A percentile compares a stretch with the other conserved stretches of the same genome.
Evolutionary conservation across 2,329 filamentous ascomycete genomes (phyloP).

Genomic region (Myriosclerotinia duriaeana): DNA sequence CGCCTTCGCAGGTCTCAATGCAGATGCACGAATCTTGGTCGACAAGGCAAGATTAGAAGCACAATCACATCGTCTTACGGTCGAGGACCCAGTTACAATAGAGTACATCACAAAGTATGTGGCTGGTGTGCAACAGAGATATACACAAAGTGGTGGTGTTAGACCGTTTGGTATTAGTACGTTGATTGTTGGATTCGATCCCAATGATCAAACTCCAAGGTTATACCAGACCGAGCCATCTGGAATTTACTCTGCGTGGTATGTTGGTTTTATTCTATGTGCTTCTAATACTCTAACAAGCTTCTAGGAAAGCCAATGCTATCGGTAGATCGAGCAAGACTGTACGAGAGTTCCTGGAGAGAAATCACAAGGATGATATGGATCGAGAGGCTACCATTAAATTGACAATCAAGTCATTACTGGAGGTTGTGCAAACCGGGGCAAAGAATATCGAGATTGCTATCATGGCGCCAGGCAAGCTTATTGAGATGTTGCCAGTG

Average conservation of each 20-base stretch:
- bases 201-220: slow-evolving; percentile 81
- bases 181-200: slow-evolving; percentile 97
- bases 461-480: slow-evolving; percentile 90
- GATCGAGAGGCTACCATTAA: slow-evolving; percentile 94
- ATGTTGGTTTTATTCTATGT: slow-evolving; percentile 40
- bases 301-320: slow-evolving; percentile 90
- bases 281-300: slow-evolving; percentile 25
- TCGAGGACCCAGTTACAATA: slow-evolving; percentile 95
- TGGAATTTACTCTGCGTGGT: slow-evolving; percentile 99
- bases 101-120: slow-evolving; percentile 99
- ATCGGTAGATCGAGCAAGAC: slow-evolving; percentile 99
- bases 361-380: slow-evolving; percentile 98
- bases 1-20: slow-evolving; percentile 95
- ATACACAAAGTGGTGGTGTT: slow-evolving; percentile 98
- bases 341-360: slow-evolving; percentile 95
- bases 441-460: slow-evolving; percentile 99
- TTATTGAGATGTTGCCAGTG: slow-evolving; percentile 87
- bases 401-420: slow-evolving; percentile 93
- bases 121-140: slow-evolving; percentile 95
- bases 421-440: slow-evolving; percentile 97
- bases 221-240: slow-evolving; percentile 99
- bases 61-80: slow-evolving; percentile 93
- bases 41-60: slow-evolving; percentile 98
- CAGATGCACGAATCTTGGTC: slow-evolving; percentile 94
- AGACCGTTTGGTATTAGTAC: slow-evolving; percentile 98